Evolutionary conservation across 164 flowering plant species (phyloP), one percentile per base, ranked within the genome.

Genomic region (Pachysandra terminalis): DNA sequence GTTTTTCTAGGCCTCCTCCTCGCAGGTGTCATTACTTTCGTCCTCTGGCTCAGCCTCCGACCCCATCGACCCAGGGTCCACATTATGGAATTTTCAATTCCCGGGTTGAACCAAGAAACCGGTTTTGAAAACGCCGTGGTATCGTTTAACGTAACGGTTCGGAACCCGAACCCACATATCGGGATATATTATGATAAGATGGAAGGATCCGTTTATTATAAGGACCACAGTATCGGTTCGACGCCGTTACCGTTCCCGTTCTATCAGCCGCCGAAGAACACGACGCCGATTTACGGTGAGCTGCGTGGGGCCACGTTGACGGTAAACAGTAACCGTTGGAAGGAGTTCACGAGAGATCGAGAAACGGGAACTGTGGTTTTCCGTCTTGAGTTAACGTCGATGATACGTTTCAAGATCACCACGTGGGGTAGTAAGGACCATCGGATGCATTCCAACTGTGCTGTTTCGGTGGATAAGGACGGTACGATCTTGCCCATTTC

Each of bases 21-120:
- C 32, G 0, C 88, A 0, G 98, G 96, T 70, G 8, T 93, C 56
- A 64, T 90, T 41, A 45, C 81, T 0, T 96, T 96, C 84, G 82
- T 96, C 51, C 70, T 88, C 7, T 96, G 94, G 94, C 83, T 96
- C 19, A 84, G 95, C 70, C 70, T 93, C 19, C 90, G 98, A 21
- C 99, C 99, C 9, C 99, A 96, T 73, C 80, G 99, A 7, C 99
- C 99, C 6, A 70, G 92, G 48, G 76, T 96, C 76, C 73, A 79
- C 79, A 52, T 96, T 76, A 67, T 64, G 0, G 68, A 75, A 1
- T 91, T 96, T 68, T 80, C 93, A 1, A 51, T 89, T 16, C 83
- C 89, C 57, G 82, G 73, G 22, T 24, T 88, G 70, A 75, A 28
- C 65, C 87, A 79, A 68, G 75, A 71, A 8, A 71, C 28, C 68